Evolutionary conservation across 306 rosid species (phyloP).

Genomic region (Malus sieversii): DNA sequence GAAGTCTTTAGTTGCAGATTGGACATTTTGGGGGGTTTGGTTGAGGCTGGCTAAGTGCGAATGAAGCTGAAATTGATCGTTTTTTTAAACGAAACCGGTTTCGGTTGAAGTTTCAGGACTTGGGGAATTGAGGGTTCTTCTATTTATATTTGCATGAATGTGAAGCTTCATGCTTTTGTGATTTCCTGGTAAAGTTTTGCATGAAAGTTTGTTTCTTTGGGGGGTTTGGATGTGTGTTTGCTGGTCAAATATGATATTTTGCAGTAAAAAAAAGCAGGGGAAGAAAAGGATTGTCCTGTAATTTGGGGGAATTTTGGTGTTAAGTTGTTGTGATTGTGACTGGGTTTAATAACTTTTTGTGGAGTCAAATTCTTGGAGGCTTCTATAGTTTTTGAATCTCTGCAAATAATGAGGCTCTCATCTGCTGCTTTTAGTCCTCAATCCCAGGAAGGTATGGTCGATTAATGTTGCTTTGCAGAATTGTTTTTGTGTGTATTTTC

Average conservation of each 20-base stretch:
- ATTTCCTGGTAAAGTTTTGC: slow-evolving; percentile 1
- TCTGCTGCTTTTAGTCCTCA: slow-evolving; percentile 87
- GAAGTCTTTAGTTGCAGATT: slow-evolving; percentile 29
- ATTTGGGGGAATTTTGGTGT: slow-evolving; percentile 37
- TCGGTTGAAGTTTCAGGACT: slow-evolving; percentile 50
- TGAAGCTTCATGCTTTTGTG: slow-evolving; percentile 11
- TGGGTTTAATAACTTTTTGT: slow-evolving; percentile 23
- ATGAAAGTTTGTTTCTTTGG: slow-evolving; percentile 6
- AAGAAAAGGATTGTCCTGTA: slow-evolving; percentile 23
- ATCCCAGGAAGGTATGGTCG: slow-evolving; percentile 64
- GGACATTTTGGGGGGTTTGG: slow-evolving; percentile 34
- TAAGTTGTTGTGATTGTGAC: slow-evolving; percentile 28
- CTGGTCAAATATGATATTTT: slow-evolving; percentile 37
- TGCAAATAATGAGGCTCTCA: slow-evolving; percentile 71
- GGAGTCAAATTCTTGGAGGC: slow-evolving; percentile 33
- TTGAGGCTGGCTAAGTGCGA: slow-evolving; percentile 32
- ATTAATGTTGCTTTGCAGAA: slow-evolving; percentile 6
- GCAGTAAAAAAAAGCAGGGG: slow-evolving; percentile 20
- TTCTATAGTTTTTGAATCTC: slow-evolving; percentile 6
- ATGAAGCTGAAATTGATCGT: slow-evolving; percentile 60
- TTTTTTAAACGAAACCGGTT: slow-evolving; percentile 58
- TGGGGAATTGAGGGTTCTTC: slow-evolving; percentile 21
- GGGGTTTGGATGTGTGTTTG: slow-evolving; percentile 32
- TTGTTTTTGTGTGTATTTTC: background rate
- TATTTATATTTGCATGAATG: slow-evolving; percentile 4